Evolutionary conservation across 2,329 filamentous ascomycete genomes (phyloP).

Genomic region (Pyrenochaeta sp.): DNA sequence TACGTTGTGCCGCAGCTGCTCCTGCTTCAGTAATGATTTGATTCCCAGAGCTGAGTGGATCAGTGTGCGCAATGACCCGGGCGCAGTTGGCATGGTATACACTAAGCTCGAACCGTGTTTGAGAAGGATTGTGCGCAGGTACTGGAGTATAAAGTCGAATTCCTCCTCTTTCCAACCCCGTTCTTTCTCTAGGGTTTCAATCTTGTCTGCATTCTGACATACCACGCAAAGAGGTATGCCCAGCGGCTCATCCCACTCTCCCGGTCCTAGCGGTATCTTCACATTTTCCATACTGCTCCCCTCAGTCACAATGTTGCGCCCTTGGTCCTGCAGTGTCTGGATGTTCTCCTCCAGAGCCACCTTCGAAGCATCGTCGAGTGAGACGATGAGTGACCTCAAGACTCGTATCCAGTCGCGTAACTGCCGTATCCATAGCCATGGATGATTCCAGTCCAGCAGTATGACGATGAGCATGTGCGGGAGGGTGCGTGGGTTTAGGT

Average conservation of each 20-base stretch:
- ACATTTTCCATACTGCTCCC: constrained; percentile 41
- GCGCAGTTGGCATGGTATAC: constrained; percentile 60
- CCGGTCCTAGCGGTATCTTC: constrained; percentile 80
- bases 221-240: constrained; percentile 90
- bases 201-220: constrained; percentile 95
- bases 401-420: constrained; percentile 89
- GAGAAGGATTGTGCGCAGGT: constrained; percentile 85
- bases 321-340: constrained; percentile 74
- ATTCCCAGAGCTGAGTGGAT: constrained; percentile 88
- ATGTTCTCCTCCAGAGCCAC: constrained; percentile 88
- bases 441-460: constrained; percentile 93
- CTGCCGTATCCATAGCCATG: constrained; percentile 90
- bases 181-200: constrained; percentile 88
- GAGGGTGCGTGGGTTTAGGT: constrained; percentile 83
- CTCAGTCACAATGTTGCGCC: constrained; percentile 36
- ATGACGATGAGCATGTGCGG: constrained; percentile 87
- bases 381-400: constrained; percentile 77
- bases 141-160: constrained; percentile 95
- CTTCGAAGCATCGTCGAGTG: constrained; percentile 78
- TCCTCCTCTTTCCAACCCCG: constrained; percentile 95
- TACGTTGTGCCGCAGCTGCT: constrained; percentile 70
- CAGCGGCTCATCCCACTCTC: constrained; percentile 91
- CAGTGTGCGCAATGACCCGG: constrained; percentile 79
- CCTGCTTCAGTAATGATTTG: constrained; percentile 73
- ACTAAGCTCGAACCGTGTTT: constrained; percentile 71